Evolutionary conservation across 495 filamentous ascomycete genomes (phyloP), one percentile per base, ranked within the genome.

Genomic region (Penicillium goetzii): DNA sequence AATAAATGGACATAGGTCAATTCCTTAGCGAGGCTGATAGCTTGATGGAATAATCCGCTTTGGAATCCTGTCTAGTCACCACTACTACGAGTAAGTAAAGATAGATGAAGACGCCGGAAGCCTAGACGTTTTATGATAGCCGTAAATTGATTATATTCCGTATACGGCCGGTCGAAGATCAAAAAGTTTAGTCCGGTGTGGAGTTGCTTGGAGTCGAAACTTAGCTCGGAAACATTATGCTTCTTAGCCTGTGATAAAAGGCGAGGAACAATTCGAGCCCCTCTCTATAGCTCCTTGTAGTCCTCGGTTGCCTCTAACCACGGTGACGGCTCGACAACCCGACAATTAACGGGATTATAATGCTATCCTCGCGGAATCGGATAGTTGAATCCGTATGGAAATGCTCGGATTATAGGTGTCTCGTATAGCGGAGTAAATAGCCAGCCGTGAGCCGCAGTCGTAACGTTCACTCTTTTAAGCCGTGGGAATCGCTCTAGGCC

Each of bases 401-500:
- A 74, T 26, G 59, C 59, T 28, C 69, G 71, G 30, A 77, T 75
- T 65, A 72, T 75, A 17, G 71, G 72, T 28, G 73, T 77, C 51
- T 73, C 58, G 54, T 75, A 75, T 12, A 74, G 51, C n/a, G 71
- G 73, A 30, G 62, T 15, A 53, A 69, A 72, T 4, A 71, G 26
- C 60, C 63, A 65, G 21, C 75, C 70, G 50, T 76, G 72, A 1
- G 72, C 64, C 28, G 69, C 70, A 57, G 72, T 67, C 15, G 75
- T 75, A 49, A 77, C 45, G 23, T 68, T 71, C 30, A 77, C 56
- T 55, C 62, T 64, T 51, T 26, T 63, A 3, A 76, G 60, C 21
- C 32, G 14, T 3, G 73, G 61, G 51, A 77, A 76, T 47, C 68
- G 67, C 43, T 57, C 34, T 11, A 77, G 50, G 17, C 64, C 64